A percentile compares a stretch with the other conserved stretches of the same genome.
Conservation (phyloP, 371 early-diverging fungal genomes). For the Phascolomyces articulosus region DNA sequence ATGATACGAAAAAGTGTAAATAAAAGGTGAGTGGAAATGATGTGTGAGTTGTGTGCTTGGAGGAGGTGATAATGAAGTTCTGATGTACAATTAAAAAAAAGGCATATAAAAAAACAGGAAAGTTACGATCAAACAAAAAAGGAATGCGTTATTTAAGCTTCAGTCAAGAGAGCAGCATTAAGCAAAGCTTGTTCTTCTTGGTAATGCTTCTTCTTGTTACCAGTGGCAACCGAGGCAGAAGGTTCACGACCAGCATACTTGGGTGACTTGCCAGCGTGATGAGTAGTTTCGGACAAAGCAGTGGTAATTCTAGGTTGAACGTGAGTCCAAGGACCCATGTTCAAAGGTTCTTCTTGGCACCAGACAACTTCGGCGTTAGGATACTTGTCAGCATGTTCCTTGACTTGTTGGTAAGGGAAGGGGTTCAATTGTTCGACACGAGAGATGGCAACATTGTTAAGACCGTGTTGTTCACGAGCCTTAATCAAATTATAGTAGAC, state of each 20-base stretch:
- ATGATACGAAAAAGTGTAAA: no score
- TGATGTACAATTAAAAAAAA: not conserved
- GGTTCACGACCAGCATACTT: constrained; percentile 92
- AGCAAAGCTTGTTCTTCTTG: constrained; percentile 89
- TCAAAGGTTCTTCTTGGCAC: constrained; percentile 96
- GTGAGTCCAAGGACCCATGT: constrained; percentile 91
- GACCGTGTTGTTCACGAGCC: constrained; percentile 87
- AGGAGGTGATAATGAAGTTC: not conserved
- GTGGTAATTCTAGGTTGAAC: constrained; percentile 90
- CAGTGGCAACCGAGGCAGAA: constrained; percentile 94
- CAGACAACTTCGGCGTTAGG: constrained; percentile 89
- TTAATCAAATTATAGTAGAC: constrained; percentile 92
- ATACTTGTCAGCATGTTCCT: constrained; percentile 87
- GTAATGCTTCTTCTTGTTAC: constrained; percentile 95
- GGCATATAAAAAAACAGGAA: not conserved
- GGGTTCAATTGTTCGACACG: constrained; percentile 95
- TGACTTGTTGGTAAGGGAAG: constrained; percentile 94
- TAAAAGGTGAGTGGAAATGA: no score
- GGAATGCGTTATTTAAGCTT: not conserved
- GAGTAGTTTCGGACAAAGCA: constrained; percentile 70
- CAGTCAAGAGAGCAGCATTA: constrained; percentile 78
- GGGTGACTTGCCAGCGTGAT: constrained; percentile 72
- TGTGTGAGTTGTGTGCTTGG: not conserved
- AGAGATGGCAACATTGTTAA: constrained; percentile 86
- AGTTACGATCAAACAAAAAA: not conserved